phyloP scores from a whole-genome alignment of 768 basidiomycete genomes.

The Phaeotremella skinneri region DNA sequence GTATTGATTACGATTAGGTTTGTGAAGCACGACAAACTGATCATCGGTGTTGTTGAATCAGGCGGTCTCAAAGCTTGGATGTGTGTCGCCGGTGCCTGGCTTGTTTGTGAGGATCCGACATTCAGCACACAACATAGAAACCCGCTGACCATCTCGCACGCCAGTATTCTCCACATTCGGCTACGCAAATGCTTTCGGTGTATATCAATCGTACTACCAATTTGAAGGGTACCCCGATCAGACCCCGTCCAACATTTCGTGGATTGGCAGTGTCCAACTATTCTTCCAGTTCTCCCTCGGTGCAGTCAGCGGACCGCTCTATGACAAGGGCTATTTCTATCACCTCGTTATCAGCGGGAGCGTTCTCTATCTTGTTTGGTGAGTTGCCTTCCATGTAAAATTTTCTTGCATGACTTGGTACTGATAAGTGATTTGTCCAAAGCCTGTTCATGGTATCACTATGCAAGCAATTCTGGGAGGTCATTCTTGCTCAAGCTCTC shows the following conservation, averaged over 20 bases:
- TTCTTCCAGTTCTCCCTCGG: slow-evolving; percentile 49
- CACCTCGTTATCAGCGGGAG: slow-evolving; percentile 23
- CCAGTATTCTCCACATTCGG: slow-evolving; percentile 36
- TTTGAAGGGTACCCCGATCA: slow-evolving; percentile 42
- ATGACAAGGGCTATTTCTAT: slow-evolving; percentile 51
- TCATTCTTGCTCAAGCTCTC: slow-evolving; percentile 40
- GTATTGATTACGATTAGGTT: not conserved
- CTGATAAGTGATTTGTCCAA: not conserved
- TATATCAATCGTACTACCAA: slow-evolving; percentile 52
- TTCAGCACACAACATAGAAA: not conserved
- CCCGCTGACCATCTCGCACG: too few species aligned
- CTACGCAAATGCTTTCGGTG: slow-evolving; percentile 52
- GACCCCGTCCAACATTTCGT: slow-evolving; percentile 45
- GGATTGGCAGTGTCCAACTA: slow-evolving; percentile 52
- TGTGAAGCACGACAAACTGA: not conserved
- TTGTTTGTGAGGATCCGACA: slow-evolving; percentile 10
- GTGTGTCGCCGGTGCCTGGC: slow-evolving; percentile 22
- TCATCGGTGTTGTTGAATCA: slow-evolving; percentile 8
- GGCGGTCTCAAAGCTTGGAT: slow-evolving; percentile 28
- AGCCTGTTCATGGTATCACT: slow-evolving; percentile 40
- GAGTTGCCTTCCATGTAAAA: slow-evolving; percentile 1
- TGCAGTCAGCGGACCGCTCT: slow-evolving; percentile 46
- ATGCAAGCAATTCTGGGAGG: slow-evolving; percentile 32
- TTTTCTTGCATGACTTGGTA: not conserved
- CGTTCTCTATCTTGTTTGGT: slow-evolving; percentile 35